Percentiles rank a stretch among this genome's conserved stretches.
Evolutionary conservation across 1,139 yeast genomes (phyloP).

Genomic region (Yamadazyma oceani): DNA sequence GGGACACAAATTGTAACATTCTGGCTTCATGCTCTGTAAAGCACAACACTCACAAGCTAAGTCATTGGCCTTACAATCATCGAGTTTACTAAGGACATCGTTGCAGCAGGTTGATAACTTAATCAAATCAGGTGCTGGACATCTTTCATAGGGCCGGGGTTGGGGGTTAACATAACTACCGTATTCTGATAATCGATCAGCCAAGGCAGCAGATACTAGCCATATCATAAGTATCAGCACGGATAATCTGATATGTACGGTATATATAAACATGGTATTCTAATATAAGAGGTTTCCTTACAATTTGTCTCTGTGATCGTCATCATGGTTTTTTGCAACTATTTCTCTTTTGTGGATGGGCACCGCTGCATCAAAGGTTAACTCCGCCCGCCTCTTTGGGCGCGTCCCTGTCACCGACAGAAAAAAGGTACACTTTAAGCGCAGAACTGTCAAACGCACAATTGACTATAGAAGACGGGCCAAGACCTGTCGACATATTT

Average conservation of each 20-base stretch:
- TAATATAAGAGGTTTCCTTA: not conserved
- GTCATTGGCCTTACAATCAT: conserved; percentile 52
- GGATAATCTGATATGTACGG: too few relatives aligned
- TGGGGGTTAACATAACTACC: conserved; percentile 50
- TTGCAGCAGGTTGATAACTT: conserved; percentile 46
- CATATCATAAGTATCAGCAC: not conserved
- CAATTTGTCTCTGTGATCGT: not conserved
- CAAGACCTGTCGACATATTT: too few relatives aligned
- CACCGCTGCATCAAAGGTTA: too few relatives aligned
- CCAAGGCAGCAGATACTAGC: not conserved
- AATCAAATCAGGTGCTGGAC: conserved; percentile 44
- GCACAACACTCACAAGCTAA: conserved; percentile 59
- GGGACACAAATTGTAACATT: conserved; percentile 50
- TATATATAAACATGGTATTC: too few relatives aligned
- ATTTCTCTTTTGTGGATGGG: too few relatives aligned
- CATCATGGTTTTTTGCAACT: too few relatives aligned
- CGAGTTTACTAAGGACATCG: conserved; percentile 44
- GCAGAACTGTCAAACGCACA: too few relatives aligned
- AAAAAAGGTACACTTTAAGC: too few relatives aligned
- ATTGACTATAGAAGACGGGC: too few relatives aligned
- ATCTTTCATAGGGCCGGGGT: conserved; percentile 37
- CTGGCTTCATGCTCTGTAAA: conserved; percentile 43
- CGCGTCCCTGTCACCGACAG: too few relatives aligned
- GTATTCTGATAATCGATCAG: conserved; percentile 19
- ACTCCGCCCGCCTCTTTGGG: too few relatives aligned